Percentiles rank a stretch among this genome's conserved stretches.
Evolutionary conservation across 192 early-diverging fungal species (phyloP).

Genomic region (Linnemannia zychae): DNA sequence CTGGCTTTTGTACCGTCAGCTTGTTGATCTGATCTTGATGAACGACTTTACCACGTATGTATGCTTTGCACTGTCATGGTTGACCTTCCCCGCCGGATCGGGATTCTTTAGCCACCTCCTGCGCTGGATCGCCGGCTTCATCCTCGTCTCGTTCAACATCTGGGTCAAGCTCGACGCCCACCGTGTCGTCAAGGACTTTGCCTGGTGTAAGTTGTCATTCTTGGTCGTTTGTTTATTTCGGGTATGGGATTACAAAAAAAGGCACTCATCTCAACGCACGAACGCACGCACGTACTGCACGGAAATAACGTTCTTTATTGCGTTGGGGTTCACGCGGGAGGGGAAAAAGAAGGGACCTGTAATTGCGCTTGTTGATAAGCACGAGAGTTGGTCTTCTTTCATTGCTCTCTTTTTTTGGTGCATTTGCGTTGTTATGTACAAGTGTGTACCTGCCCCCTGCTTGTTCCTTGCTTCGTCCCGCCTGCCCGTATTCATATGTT

Average conservation of each 20-base stretch:
- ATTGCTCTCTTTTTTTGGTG: not conserved
- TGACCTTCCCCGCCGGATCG: constrained; percentile 76
- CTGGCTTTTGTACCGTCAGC: constrained; percentile 94
- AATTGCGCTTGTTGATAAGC: not conserved
- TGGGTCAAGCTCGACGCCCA: constrained; percentile 98
- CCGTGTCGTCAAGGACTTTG: constrained; percentile 96
- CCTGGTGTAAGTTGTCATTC: constrained; percentile 86
- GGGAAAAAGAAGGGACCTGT: not conserved
- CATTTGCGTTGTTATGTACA: not conserved
- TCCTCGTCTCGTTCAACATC: constrained; percentile 91
- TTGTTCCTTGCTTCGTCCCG: not conserved
- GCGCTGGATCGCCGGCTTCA: constrained; percentile 81
- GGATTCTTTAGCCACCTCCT: constrained; percentile 75
- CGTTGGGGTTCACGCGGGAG: not conserved
- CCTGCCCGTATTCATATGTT: constrained; percentile 12
- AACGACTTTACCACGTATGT: constrained; percentile 93
- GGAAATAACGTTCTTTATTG: not conserved
- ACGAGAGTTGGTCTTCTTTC: not conserved
- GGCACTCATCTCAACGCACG: not conserved
- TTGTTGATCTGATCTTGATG: constrained; percentile 93
- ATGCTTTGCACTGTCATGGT: constrained; percentile 86
- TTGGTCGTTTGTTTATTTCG: not conserved
- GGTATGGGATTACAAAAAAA: not conserved
- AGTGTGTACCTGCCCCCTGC: constrained; percentile 7
- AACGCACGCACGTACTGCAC: not conserved